phyloP scores from a whole-genome alignment of 2,329 filamentous ascomycete genomes.

The Pestalotiopsis sp. region DNA sequence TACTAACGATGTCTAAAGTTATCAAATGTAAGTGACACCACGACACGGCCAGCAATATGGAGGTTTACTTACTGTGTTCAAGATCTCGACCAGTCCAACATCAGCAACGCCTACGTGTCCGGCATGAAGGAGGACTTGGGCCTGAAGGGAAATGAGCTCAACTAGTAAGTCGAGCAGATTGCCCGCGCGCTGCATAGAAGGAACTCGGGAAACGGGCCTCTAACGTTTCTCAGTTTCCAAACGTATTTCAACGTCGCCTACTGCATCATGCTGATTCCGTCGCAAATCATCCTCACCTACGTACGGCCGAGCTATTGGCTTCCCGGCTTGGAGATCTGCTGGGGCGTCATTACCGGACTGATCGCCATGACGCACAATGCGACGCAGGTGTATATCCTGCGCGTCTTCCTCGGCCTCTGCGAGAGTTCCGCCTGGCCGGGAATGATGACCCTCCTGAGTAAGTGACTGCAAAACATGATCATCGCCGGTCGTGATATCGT shows the following conservation, averaged over 20 bases:
- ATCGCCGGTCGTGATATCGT: too few relatives aligned
- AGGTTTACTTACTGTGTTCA: conserved; percentile 9
- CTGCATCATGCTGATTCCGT: conserved; percentile 37
- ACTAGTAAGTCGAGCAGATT: conserved; percentile 21
- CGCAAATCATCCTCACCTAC: conserved; percentile 38
- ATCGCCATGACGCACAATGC: conserved; percentile 34
- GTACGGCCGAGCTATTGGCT: conserved; percentile 38
- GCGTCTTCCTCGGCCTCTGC: conserved; percentile 42
- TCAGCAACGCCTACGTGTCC: conserved; percentile 37
- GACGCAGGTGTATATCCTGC: conserved; percentile 39
- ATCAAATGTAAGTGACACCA: conserved; percentile 23
- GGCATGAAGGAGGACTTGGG: conserved; percentile 33
- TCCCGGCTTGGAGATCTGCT: conserved; percentile 34
- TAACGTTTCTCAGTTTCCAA: conserved; percentile 27
- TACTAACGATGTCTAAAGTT: conserved; percentile 16
- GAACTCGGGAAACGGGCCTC: not conserved
- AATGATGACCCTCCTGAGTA: conserved; percentile 45
- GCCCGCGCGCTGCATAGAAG: not conserved
- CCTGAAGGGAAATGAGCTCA: conserved; percentile 20
- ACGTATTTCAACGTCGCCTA: conserved; percentile 38
- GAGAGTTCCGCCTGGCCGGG: conserved; percentile 43
- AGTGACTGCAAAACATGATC: not conserved
- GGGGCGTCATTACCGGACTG: conserved; percentile 35
- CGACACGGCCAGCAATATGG: not conserved
- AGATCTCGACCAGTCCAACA: conserved; percentile 37